A percentile compares a stretch with the other conserved stretches of the same genome.
These are phyloP conservation scores for Chrysoporthe austroafricana DNA, from an alignment of 2,329 filamentous ascomycete species.

Conservation along the genomic window DNA sequence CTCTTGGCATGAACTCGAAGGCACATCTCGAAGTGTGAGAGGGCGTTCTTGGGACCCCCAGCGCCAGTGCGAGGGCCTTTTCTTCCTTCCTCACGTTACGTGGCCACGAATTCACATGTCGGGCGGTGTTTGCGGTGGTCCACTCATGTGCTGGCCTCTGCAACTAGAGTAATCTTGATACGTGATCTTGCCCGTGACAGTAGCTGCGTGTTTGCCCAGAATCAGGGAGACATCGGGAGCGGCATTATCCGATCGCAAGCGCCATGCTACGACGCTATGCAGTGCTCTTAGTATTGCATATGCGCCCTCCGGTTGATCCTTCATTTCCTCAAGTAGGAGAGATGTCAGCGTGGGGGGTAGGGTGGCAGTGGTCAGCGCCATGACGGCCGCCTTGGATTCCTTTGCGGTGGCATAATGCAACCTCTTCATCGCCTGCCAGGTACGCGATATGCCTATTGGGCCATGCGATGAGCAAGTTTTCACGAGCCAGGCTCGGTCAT, in stretches of 20 bases:
- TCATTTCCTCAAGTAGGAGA: not conserved
- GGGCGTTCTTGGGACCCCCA: not conserved
- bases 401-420: not conserved
- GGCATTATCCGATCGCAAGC: not conserved
- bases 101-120: not conserved
- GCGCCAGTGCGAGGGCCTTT: not conserved
- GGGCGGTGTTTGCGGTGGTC: not conserved
- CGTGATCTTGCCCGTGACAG: not conserved
- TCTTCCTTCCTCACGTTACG: not conserved
- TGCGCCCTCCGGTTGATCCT: not conserved
- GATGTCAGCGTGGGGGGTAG: not conserved
- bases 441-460: not conserved
- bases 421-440: not conserved
- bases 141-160: not conserved
- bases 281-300: not conserved
- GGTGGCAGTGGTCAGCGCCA: not conserved
- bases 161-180: not conserved
- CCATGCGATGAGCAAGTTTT: not conserved
- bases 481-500: not conserved
- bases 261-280: not conserved
- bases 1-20: not conserved
- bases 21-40: not conserved
- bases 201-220: not conserved
- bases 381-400: not conserved
- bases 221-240: not conserved